Percentiles rank a stretch among this genome's conserved stretches.
Conservation (phyloP, 2,329 filamentous ascomycete genomes). For the Colletotrichum paranaense region DNA sequence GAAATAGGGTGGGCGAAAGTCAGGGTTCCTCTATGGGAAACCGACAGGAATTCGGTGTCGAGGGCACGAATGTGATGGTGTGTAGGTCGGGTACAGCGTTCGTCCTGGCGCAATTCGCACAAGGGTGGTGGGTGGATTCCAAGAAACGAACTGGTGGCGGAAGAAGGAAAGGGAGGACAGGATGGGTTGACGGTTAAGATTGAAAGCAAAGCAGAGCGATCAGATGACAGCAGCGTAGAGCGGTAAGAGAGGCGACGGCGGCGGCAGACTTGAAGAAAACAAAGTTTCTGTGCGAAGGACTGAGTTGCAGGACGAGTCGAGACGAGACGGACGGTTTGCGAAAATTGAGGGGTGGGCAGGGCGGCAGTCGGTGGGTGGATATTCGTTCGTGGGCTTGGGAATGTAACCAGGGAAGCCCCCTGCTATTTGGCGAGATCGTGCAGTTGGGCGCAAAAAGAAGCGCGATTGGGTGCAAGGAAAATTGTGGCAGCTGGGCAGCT, state of each 20-base stretch:
- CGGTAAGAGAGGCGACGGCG: conserved; percentile 19
- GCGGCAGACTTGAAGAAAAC: conserved; percentile 2
- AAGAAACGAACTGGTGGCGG: conserved; percentile 15
- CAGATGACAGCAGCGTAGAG: conserved; percentile 16
- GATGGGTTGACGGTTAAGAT: conserved; percentile 4
- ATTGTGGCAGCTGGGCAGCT: conserved; percentile 37
- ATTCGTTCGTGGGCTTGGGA: conserved; percentile 32
- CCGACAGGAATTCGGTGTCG: conserved; percentile 8
- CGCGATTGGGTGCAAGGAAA: conserved; percentile 35
- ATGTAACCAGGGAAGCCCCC: conserved; percentile 34
- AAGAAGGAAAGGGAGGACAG: background rate
- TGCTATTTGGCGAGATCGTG: conserved; percentile 36
- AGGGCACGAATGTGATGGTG: background rate
- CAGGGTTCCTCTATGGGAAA: conserved; percentile 19
- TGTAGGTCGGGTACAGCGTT: conserved; percentile 22
- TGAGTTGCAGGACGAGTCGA: conserved; percentile 19
- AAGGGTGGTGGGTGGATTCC: conserved; percentile 8
- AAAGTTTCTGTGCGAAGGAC: conserved; percentile 6
- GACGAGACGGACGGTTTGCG: conserved; percentile 18
- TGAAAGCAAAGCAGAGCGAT: conserved; percentile 10
- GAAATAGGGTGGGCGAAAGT: conserved; percentile 3
- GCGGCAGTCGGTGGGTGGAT: conserved; percentile 35
- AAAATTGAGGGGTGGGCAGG: conserved; percentile 34
- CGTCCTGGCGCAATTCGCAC: conserved; percentile 15
- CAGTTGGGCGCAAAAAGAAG: conserved; percentile 37